Evolutionary conservation across 2,329 filamentous ascomycete species (phyloP).

Genomic region (Phialophora macrospora): DNA sequence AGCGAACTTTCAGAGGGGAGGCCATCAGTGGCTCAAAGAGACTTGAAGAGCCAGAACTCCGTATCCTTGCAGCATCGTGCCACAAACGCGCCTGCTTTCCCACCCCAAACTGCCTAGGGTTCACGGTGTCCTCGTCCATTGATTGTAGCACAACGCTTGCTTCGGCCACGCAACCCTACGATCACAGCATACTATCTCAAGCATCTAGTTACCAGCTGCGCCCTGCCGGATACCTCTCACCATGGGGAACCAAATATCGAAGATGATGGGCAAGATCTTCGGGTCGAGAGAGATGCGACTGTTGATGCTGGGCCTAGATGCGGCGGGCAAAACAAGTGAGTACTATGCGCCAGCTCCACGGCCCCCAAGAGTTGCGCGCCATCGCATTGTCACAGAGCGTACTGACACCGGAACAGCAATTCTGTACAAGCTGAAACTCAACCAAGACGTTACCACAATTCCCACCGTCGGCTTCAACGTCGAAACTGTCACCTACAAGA

Average conservation of each 20-base stretch:
- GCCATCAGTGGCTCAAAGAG: background rate
- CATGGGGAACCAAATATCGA: slow-evolving; percentile 93
- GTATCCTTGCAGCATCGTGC: background rate
- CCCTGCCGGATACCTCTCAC: slow-evolving; percentile 43
- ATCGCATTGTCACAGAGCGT: background rate
- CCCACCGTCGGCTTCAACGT: slow-evolving; percentile 99
- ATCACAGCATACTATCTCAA: background rate
- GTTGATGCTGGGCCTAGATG: slow-evolving; percentile 96
- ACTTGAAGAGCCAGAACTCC: background rate
- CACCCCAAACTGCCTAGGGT: background rate
- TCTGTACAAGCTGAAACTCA: slow-evolving; percentile 97
- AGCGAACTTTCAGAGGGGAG: background rate
- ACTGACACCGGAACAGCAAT: slow-evolving; percentile 61
- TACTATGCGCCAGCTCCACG: slow-evolving; percentile 5
- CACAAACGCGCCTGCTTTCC: background rate
- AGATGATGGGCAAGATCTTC: slow-evolving; percentile 98
- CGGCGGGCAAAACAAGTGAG: slow-evolving; percentile 90
- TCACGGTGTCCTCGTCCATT: background rate
- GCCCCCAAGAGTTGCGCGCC: too few species aligned
- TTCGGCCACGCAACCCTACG: background rate
- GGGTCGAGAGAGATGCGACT: slow-evolving; percentile 99
- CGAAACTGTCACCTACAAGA: slow-evolving; percentile 98
- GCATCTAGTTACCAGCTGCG: slow-evolving; percentile 7
- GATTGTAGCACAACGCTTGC: background rate
- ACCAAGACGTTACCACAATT: slow-evolving; percentile 97